Evolutionary conservation across 345 rosid genomes (phyloP).

Genomic region (Gossypium herbaceum): DNA sequence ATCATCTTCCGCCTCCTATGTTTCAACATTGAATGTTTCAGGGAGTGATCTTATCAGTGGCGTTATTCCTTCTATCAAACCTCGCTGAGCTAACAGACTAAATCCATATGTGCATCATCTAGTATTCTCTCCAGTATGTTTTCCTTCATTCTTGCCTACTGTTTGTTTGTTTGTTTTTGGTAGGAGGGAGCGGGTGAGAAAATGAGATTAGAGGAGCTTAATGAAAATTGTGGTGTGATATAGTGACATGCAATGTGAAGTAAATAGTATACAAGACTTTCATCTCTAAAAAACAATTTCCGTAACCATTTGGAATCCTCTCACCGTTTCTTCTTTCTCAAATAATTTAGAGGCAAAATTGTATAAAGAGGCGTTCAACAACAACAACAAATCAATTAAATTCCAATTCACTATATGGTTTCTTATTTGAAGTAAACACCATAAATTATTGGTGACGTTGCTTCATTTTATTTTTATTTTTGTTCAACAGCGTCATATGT

Average conservation of each 20-base stretch:
- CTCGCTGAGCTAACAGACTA: slow-evolving; percentile 55
- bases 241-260: neutral
- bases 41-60: slow-evolving; percentile 77
- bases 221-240: neutral
- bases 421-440: too few relatives aligned
- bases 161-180: neutral
- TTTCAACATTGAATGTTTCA: slow-evolving; percentile 27
- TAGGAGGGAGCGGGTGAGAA: neutral
- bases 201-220: neutral
- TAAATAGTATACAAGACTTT: neutral
- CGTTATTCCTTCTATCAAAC: slow-evolving; percentile 42
- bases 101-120: neutral
- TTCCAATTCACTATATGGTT: too few relatives aligned
- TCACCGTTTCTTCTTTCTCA: neutral
- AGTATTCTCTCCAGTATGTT: neutral
- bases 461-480: too few relatives aligned
- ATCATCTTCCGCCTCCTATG: slow-evolving; percentile 32
- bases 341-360: neutral
- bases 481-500: too few relatives aligned
- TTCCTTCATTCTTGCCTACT: neutral
- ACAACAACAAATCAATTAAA: too few relatives aligned
- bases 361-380: too few relatives aligned
- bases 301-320: neutral
- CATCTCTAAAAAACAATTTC: neutral
- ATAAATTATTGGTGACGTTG: too few relatives aligned